Evolutionary conservation across 495 filamentous ascomycete genomes (phyloP).

Genomic region (Podospora pseudopauciseta): DNA sequence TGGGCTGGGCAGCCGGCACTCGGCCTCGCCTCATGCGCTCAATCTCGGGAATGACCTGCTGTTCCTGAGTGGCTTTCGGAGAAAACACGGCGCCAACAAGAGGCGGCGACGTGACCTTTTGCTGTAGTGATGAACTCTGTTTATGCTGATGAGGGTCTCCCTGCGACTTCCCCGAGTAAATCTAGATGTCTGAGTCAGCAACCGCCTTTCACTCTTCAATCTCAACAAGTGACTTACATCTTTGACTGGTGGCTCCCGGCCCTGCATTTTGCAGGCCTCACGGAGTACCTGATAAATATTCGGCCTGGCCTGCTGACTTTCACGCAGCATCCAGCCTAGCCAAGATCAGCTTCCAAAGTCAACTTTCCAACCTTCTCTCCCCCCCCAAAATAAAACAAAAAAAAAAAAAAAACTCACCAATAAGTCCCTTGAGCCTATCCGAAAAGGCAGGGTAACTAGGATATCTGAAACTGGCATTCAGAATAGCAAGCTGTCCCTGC

Average conservation of each 20-base stretch:
- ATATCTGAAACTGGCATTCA: conserved; percentile 93
- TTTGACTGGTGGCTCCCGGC: conserved; percentile 81
- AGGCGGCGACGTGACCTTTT: conserved; percentile 47
- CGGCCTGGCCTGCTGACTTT: conserved; percentile 75
- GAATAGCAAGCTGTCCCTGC: conserved; percentile 94
- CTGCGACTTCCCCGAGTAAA: conserved; percentile 68
- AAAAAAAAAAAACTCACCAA: conserved; percentile 56
- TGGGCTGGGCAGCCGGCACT: conserved; percentile 54
- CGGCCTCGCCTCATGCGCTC: conserved; percentile 91
- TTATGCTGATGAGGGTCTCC: conserved; percentile 31
- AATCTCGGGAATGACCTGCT: conserved; percentile 79
- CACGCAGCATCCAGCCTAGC: conserved; percentile 83
- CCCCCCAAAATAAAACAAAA: too few species aligned
- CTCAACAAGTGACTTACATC: conserved; percentile 60
- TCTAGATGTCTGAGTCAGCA: conserved; percentile 47
- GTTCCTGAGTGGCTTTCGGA: conserved; percentile 62
- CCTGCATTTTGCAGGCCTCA: conserved; percentile 85
- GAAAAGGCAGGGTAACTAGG: conserved; percentile 86
- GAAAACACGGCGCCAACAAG: conserved; percentile 68
- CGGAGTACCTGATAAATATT: conserved; percentile 91
- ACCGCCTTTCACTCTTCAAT: conserved; percentile 16
- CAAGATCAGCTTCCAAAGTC: conserved; percentile 32
- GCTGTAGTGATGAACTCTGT: conserved; percentile 18
- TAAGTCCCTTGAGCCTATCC: conserved; percentile 83
- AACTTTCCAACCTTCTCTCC: not conserved